Percentiles rank a stretch among this genome's conserved stretches.
These are phyloP conservation scores for Atkinsonella hypoxylon DNA, from an alignment of 2,329 filamentous ascomycete species.

Conservation along the genomic window DNA sequence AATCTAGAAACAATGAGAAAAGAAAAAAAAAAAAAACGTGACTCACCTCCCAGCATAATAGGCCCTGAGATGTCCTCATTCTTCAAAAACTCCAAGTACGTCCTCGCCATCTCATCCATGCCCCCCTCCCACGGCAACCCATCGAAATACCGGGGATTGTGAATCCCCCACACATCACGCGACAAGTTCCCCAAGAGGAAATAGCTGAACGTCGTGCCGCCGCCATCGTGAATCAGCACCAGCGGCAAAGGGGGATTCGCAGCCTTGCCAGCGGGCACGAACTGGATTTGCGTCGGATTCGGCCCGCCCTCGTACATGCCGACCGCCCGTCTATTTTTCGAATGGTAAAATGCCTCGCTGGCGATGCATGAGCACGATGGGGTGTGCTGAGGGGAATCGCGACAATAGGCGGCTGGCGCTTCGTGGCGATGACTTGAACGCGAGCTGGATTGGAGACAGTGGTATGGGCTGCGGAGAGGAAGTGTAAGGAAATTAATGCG, in stretches of 20 bases:
- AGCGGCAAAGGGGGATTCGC: conserved; percentile 12
- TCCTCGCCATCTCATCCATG: conserved; percentile 18
- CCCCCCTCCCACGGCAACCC: conserved; percentile 15
- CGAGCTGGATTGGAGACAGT: too few species aligned
- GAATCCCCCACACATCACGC: conserved; percentile 20
- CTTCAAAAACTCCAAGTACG: conserved; percentile 15
- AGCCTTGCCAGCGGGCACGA: conserved; percentile 9
- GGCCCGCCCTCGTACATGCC: conserved; percentile 14
- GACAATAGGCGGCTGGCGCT: too few species aligned
- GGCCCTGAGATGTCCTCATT: conserved; percentile 14
- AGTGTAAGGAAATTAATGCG: too few species aligned
- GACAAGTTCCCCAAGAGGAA: conserved; percentile 16
- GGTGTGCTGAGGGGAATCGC: too few species aligned
- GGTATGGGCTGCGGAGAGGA: too few species aligned
- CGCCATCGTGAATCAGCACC: conserved; percentile 20
- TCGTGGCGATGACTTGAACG: too few species aligned
- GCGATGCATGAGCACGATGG: too few species aligned
- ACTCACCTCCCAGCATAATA: conserved; percentile 16
- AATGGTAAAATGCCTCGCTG: neutral
- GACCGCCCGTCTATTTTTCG: too few species aligned
- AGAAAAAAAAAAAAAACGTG: neutral
- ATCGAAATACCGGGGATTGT: conserved; percentile 17
- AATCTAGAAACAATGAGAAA: neutral
- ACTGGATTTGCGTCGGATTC: conserved; percentile 14
- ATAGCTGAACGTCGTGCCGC: conserved; percentile 20